Percentiles rank a stretch among this genome's conserved stretches.
phyloP scores from a whole-genome alignment of 2,329 filamentous ascomycete species.

The Talaromyces funiculosus region DNA sequence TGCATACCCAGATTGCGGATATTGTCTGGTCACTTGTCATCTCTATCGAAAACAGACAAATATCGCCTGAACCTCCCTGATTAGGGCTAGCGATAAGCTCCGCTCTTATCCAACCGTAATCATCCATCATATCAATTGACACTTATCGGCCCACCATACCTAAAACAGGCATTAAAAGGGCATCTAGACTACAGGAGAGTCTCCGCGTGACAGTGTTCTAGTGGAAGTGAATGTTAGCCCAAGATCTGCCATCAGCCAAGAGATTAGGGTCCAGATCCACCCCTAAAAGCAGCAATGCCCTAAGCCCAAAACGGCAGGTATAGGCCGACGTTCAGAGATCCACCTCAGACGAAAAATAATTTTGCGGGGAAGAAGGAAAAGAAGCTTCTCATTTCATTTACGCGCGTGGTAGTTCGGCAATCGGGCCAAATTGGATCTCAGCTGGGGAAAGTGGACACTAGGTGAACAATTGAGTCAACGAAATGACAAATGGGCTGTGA shows the following conservation, averaged over 20 bases:
- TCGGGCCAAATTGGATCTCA: constrained; percentile 1
- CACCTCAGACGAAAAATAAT: neutral
- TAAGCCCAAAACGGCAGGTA: constrained; percentile 7
- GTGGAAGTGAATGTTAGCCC: neutral
- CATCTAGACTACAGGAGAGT: too few relatives aligned
- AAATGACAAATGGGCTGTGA: constrained; percentile 5
- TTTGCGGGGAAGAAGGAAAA: constrained; percentile 9
- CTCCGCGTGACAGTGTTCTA: neutral
- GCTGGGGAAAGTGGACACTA: neutral
- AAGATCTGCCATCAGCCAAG: neutral
- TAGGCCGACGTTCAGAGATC: too few relatives aligned
- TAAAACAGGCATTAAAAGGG: neutral
- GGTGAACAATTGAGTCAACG: neutral
- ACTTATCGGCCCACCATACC: neutral
- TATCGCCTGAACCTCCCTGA: constrained; percentile 13
- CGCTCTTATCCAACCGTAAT: neutral
- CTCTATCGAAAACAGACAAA: neutral
- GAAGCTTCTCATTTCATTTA: neutral
- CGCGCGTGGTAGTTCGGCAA: neutral
- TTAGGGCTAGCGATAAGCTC: constrained; percentile 5
- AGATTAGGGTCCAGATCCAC: neutral
- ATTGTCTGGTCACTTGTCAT: neutral
- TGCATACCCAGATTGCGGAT: neutral
- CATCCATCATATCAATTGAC: too few relatives aligned
- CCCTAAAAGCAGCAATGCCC: constrained; percentile 1